Evolutionary conservation across 495 filamentous ascomycete species (phyloP).

Genomic region (Cladorrhinum samala): DNA sequence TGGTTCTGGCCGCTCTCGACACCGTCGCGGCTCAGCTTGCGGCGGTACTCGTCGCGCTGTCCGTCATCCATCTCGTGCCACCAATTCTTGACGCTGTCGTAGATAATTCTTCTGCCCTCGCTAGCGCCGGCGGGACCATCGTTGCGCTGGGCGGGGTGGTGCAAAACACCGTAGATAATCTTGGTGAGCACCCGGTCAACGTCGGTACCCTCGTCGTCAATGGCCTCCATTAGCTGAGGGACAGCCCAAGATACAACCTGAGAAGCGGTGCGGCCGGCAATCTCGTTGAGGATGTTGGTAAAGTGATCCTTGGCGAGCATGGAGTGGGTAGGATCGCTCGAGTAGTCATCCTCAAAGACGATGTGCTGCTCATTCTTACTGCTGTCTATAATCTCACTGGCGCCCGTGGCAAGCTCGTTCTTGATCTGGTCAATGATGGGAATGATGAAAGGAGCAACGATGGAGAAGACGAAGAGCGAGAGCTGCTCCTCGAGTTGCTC

Average conservation of each 20-base stretch:
- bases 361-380: slow-evolving; percentile 73
- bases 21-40: slow-evolving; percentile 68
- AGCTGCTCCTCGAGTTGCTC: slow-evolving; percentile 75
- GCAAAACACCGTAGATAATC: slow-evolving; percentile 76
- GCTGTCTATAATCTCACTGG: slow-evolving; percentile 77
- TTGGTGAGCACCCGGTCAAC: slow-evolving; percentile 59
- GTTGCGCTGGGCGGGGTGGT: slow-evolving; percentile 72
- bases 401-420: slow-evolving; percentile 73
- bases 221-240: slow-evolving; percentile 76
- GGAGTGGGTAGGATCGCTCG: slow-evolving; percentile 80
- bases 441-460: slow-evolving; percentile 78
- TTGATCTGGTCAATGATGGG: slow-evolving; percentile 83
- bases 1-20: slow-evolving; percentile 72
- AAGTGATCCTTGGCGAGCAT: slow-evolving; percentile 96
- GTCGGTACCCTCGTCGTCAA: slow-evolving; percentile 71
- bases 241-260: slow-evolving; percentile 74
- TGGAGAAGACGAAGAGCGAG: slow-evolving; percentile 77
- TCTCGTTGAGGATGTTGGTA: slow-evolving; percentile 79
- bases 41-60: slow-evolving; percentile 56
- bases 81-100: slow-evolving; percentile 69
- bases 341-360: slow-evolving; percentile 74
- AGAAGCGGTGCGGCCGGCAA: slow-evolving; percentile 75
- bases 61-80: slow-evolving; percentile 61
- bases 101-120: slow-evolving; percentile 73
- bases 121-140: slow-evolving; percentile 64